Evolutionary conservation across 306 rosid genomes (phyloP), one percentile per base, ranked within the genome.

Genomic region (Glycine latifolia): DNA sequence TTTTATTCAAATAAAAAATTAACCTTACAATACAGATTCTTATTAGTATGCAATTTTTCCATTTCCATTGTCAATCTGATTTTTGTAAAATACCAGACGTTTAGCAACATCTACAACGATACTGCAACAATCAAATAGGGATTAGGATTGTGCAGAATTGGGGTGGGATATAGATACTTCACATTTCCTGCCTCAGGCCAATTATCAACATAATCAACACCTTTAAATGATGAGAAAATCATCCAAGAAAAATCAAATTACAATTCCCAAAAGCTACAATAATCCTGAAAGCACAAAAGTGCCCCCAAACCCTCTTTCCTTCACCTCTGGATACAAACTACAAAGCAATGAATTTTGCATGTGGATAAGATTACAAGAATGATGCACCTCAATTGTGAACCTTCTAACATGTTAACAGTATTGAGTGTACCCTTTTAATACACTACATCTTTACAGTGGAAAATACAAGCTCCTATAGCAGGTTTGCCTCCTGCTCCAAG

Each of bases 381-480:
- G 79, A 37, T 41, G 75, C 72, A 77, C 14, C 75, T 53, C 76
- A 72, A 70, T 48, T 20, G 65, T 48, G 68, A 61, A 52, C 49
- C 66, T 74, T 62, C 49, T 49, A 78, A 65, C 75, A 48, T 37
- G 86, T 90, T 81, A 80, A 80, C 81, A 80, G 78, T 67, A 80
- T 74, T 3, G 52, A 66, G 82, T 12, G 55, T 71, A 35, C 71
- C 59, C 39, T 60, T 78, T 67, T 13, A 63, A 60, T 80, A 76
- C 86, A 62, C 86, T 85, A 84, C 71, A 62, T 65, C 85, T 90
- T 86, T 86, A 88, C 93, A 86, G 85, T 71, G 77, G 87, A 63
- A 73, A 76, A 65, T 76, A 53, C 33, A 52, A 52, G n/a, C 58
- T 80, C 83, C 67, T 84, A 20, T 52, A 54, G 76, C 80, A 59